These are phyloP conservation scores for Acacia acuminata DNA, from an alignment of 306 rosid genomes.

Conservation along the genomic window DNA sequence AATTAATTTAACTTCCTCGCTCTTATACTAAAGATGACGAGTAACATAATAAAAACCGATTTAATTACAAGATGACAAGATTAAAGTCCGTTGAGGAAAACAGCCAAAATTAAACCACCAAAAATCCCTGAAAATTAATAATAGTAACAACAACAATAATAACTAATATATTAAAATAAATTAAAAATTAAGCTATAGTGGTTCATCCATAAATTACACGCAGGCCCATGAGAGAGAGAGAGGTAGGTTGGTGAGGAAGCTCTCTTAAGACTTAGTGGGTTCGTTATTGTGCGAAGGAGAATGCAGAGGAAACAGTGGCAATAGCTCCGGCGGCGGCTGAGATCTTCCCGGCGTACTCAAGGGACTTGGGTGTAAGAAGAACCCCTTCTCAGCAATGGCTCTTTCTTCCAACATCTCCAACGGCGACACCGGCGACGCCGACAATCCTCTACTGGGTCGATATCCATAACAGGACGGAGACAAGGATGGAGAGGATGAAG, in stretches of 20 bases:
- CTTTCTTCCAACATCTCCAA: constrained; percentile 64
- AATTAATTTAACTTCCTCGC: too few species aligned
- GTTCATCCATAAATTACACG: not conserved
- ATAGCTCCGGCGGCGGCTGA: constrained; percentile 75
- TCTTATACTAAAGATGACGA: not conserved
- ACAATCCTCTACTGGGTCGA: not conserved
- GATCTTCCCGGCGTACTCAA: constrained; percentile 52
- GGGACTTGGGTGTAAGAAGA: constrained; percentile 75
- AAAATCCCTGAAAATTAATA: not conserved
- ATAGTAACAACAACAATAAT: not conserved
- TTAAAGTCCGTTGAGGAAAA: not conserved
- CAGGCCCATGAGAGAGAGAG: not conserved
- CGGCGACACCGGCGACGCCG: constrained; percentile 76
- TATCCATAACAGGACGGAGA: not conserved
- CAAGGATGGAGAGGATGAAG: not conserved
- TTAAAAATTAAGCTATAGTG: too few species aligned
- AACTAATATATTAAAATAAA: not conserved
- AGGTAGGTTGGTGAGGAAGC: not conserved
- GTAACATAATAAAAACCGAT: not conserved
- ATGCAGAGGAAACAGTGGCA: constrained; percentile 78
- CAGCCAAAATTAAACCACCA: not conserved
- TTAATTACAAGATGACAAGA: not conserved
- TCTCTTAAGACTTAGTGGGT: not conserved
- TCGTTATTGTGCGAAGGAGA: constrained; percentile 49
- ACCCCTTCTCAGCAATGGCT: constrained; percentile 71